These are phyloP conservation scores for Hyphopichia burtonii DNA, from an alignment of 1,139 yeast species.

Conservation along the genomic window DNA sequence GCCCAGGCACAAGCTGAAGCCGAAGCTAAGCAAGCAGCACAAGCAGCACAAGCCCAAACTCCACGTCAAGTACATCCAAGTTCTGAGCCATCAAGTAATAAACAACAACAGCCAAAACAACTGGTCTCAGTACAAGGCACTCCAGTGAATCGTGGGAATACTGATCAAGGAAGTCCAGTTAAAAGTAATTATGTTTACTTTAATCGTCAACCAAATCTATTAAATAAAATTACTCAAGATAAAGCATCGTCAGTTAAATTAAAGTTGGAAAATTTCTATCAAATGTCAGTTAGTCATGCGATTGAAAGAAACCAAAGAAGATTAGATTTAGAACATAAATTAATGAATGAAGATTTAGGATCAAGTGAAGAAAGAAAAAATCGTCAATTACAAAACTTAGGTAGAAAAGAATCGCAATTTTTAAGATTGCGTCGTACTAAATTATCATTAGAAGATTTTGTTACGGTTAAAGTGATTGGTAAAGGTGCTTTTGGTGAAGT, in stretches of 20 bases:
- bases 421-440: conserved; percentile 74
- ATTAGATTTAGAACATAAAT: conserved; percentile 65
- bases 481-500: conserved; percentile 90
- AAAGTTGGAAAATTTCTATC: conserved; percentile 70
- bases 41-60: no score
- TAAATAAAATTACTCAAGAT: conserved; percentile 66
- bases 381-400: conserved; percentile 68
- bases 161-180: conserved; percentile 3
- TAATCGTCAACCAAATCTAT: conserved; percentile 81
- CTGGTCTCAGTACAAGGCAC: conserved; percentile 3
- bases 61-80: conserved; percentile 13
- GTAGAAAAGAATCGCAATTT: conserved; percentile 76
- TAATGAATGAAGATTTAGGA: conserved; percentile 59
- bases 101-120: conserved; percentile 2
- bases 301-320: conserved; percentile 80
- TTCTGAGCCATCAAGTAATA: conserved; percentile 8
- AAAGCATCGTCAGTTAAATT: conserved; percentile 72
- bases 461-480: conserved; percentile 79
- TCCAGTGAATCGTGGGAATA: not conserved
- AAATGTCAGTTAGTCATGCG: conserved; percentile 75
- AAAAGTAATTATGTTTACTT: conserved; percentile 60
- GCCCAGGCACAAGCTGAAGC: no score
- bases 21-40: no score
- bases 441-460: conserved; percentile 69
- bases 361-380: conserved; percentile 70